Percentiles rank a stretch among this genome's conserved stretches.
Evolutionary conservation across 257 asterid species (phyloP).

Genomic region (Solanum microdontum): DNA sequence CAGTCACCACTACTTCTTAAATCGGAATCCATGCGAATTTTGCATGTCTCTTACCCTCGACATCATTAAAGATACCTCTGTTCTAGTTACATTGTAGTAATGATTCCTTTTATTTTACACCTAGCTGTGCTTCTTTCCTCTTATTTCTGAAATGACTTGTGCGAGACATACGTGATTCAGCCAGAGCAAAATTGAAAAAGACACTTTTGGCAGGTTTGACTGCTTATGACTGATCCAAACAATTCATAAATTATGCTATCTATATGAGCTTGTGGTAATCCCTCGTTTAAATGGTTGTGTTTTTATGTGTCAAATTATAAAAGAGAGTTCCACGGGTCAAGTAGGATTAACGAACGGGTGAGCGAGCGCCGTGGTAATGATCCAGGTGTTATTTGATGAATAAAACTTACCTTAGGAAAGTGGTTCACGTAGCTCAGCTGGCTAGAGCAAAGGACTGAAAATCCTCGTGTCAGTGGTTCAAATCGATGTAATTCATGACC

Average conservation of each 20-base stretch:
- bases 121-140: neutral
- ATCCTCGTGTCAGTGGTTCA: neutral
- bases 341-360: neutral
- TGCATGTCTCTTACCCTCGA: neutral
- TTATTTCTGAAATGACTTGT: neutral
- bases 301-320: neutral
- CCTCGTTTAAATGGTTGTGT: neutral
- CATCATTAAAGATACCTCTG: neutral
- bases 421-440: neutral
- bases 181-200: neutral
- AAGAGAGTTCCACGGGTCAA: neutral
- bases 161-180: neutral
- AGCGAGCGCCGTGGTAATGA: neutral
- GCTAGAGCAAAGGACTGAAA: neutral
- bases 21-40: neutral
- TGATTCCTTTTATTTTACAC: neutral
- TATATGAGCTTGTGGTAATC: neutral
- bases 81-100: neutral
- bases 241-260: neutral
- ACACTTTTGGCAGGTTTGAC: neutral
- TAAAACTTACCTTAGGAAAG: neutral
- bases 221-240: neutral
- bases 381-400: neutral
- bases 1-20: neutral
- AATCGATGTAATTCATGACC: neutral